phyloP scores from a whole-genome alignment of 169 alveolate genomes.

The Eimeria necatrix region DNA sequence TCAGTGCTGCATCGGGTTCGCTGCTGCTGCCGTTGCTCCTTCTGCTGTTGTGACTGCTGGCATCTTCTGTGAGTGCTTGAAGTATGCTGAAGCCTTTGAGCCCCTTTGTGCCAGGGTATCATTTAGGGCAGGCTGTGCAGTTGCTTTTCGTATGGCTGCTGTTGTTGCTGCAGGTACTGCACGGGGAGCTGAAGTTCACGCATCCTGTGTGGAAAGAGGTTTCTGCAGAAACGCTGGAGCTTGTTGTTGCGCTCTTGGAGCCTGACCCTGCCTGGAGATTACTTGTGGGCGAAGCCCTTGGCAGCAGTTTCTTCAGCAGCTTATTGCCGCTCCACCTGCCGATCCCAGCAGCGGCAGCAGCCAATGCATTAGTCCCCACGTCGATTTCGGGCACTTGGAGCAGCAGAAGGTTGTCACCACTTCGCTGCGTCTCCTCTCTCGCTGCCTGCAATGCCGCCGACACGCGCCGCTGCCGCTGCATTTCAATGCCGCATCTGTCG shows the following conservation, averaged over 20 bases:
- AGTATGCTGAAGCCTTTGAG: background rate
- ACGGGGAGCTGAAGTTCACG: conserved; percentile 31
- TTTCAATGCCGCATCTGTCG: background rate
- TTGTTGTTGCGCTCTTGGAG: conserved; percentile 38
- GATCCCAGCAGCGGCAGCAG: conserved; percentile 59
- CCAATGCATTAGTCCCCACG: background rate
- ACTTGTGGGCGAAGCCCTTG: conserved; percentile 55
- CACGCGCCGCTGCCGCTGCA: background rate
- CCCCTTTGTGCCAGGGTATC: background rate
- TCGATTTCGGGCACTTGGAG: conserved; percentile 25
- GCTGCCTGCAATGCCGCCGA: background rate
- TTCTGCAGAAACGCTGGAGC: conserved; percentile 18
- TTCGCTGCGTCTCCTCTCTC: background rate
- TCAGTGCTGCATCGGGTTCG: background rate
- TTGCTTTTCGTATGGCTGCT: background rate
- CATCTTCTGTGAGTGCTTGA: background rate
- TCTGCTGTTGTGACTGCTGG: conserved; percentile 5
- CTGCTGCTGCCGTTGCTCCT: conserved; percentile 14
- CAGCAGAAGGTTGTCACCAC: background rate
- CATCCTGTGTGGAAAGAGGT: conserved; percentile 56
- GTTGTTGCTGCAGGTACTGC: conserved; percentile 63
- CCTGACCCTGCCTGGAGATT: conserved; percentile 50
- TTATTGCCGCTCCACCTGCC: conserved; percentile 49
- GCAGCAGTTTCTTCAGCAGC: conserved; percentile 67
- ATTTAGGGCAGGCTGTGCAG: background rate